Evolutionary conservation across 1,284 basidiomycete genomes (phyloP).

Genomic region (Marasmius fiardii): DNA sequence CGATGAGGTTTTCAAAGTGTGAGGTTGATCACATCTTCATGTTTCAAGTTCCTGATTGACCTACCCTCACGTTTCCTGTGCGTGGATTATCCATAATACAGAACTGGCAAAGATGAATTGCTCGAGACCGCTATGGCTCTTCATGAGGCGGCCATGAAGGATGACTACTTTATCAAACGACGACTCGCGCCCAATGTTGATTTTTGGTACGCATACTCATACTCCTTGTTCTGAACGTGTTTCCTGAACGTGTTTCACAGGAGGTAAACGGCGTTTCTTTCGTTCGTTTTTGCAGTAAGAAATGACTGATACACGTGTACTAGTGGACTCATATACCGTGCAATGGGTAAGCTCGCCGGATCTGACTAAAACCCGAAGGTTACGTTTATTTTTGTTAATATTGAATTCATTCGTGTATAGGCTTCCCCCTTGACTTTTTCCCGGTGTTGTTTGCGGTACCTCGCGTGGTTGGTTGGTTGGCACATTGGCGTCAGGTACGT

Average conservation of each 20-base stretch:
- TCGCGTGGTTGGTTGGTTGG: constrained; percentile 86
- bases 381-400: too few relatives aligned
- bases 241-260: constrained; percentile 26
- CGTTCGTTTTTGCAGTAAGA: neutral
- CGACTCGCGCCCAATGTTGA: constrained; percentile 81
- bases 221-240: constrained; percentile 4
- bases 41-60: neutral
- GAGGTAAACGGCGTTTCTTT: constrained; percentile 36
- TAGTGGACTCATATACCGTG: constrained; percentile 85
- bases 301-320: too few relatives aligned
- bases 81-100: constrained; percentile 22
- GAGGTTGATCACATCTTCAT: constrained; percentile 19
- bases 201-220: constrained; percentile 59
- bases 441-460: constrained; percentile 88
- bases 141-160: constrained; percentile 84
- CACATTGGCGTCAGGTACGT: constrained; percentile 77
- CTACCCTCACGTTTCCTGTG: neutral
- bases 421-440: constrained; percentile 89
- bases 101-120: constrained; percentile 78
- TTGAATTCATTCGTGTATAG: constrained; percentile 32
- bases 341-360: constrained; percentile 62
- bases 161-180: constrained; percentile 80
- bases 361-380: constrained; percentile 6
- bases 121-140: constrained; percentile 85
- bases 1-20: constrained; percentile 86